These are phyloP conservation scores for Schizonepeta tenuifolia DNA, from an alignment of 257 asterid species.

Conservation along the genomic window DNA sequence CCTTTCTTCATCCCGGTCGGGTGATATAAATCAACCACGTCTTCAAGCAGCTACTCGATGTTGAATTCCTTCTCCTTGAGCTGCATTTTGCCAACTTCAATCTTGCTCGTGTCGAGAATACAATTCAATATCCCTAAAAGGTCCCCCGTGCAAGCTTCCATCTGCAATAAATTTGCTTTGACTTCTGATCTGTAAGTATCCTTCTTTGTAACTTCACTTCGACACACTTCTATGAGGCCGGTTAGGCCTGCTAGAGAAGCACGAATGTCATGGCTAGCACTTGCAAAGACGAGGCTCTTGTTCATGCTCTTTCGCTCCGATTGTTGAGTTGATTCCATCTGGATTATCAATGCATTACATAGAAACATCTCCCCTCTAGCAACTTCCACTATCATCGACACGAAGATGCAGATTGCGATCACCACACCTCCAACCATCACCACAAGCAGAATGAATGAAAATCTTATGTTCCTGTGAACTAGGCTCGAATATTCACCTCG, in stretches of 20 bases:
- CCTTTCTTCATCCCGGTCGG: slow-evolving; percentile 65
- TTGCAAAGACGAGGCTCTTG: slow-evolving; percentile 67
- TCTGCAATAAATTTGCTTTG: slow-evolving; percentile 44
- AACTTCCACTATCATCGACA: slow-evolving; percentile 35
- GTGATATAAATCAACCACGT: slow-evolving; percentile 62
- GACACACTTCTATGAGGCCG: slow-evolving; percentile 56
- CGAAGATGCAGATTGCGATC: slow-evolving; percentile 32
- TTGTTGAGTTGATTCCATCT: slow-evolving; percentile 77
- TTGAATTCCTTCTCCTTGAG: slow-evolving; percentile 69
- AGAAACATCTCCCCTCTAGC: slow-evolving; percentile 61
- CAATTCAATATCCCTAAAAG: slow-evolving; percentile 68
- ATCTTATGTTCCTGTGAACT: slow-evolving; percentile 33
- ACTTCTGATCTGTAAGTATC: slow-evolving; percentile 41
- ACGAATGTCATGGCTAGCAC: slow-evolving; percentile 85
- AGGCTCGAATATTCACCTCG: slow-evolving; percentile 18
- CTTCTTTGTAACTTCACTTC: slow-evolving; percentile 32
- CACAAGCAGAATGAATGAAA: slow-evolving; percentile 36
- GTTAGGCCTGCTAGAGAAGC: slow-evolving; percentile 63
- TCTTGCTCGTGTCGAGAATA: slow-evolving; percentile 72
- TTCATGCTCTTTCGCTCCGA: slow-evolving; percentile 74
- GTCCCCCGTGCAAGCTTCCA: slow-evolving; percentile 52
- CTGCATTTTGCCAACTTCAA: slow-evolving; percentile 68
- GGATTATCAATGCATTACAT: slow-evolving; percentile 54
- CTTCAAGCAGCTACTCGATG: slow-evolving; percentile 51
- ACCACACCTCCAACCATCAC: slow-evolving; percentile 39